These are phyloP conservation scores for Arthrobotrys musiformis DNA, from an alignment of 2,329 filamentous ascomycete genomes.

Conservation along the genomic window DNA sequence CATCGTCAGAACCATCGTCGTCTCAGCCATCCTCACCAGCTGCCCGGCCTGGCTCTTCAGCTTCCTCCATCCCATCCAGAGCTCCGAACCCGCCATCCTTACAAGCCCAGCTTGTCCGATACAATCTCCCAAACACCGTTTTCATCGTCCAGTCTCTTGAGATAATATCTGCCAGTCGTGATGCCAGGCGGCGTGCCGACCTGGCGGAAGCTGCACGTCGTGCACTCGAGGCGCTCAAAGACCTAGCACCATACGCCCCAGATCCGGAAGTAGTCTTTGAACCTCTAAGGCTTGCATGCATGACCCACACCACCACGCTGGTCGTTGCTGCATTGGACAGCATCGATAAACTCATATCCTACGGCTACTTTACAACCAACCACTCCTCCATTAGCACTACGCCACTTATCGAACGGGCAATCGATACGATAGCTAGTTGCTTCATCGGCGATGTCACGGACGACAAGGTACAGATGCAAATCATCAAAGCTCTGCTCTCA, in stretches of 20 bases:
- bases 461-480: conserved; percentile 92
- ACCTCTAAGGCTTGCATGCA: conserved; percentile 88
- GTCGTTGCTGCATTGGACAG: conserved; percentile 93
- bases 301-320: conserved; percentile 83
- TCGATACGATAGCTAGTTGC: conserved; percentile 99
- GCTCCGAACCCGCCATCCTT: conserved; percentile 31
- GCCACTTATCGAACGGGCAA: conserved; percentile 93
- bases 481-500: conserved; percentile 94
- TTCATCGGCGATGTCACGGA: conserved; percentile 96
- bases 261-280: conserved; percentile 92
- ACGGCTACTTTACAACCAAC: conserved; percentile 86
- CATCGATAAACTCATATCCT: conserved; percentile 98
- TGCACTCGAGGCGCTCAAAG: conserved; percentile 86
- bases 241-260: conserved; percentile 78
- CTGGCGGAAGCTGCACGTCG: conserved; percentile 82
- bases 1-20: conserved; percentile 26
- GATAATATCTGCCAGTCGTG: conserved; percentile 88
- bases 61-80: conserved; percentile 42
- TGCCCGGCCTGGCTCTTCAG: conserved; percentile 34
- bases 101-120: conserved; percentile 36
- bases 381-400: conserved; percentile 61
- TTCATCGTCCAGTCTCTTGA: conserved; percentile 95
- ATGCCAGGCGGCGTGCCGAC: conserved; percentile 86
- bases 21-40: conserved; percentile 42
- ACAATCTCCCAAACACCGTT: conserved; percentile 74